phyloP scores from a whole-genome alignment of 2,329 filamentous ascomycete species.

The Ramularia endophylla region DNA sequence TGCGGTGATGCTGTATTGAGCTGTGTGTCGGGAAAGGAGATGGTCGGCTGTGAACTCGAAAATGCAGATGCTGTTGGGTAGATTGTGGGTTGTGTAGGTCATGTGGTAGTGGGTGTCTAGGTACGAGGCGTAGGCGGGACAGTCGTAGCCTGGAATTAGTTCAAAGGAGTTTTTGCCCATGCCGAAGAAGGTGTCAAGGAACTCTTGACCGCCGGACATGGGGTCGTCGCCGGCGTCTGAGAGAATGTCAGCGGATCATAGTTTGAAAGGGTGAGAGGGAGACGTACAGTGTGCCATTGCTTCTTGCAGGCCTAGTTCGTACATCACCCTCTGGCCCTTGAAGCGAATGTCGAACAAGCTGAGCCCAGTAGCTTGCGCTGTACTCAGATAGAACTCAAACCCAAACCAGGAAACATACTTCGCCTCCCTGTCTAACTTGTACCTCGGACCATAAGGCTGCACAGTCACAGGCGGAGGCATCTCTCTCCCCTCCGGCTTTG shows the following conservation, averaged over 20 bases:
- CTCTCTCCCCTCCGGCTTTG: too few relatives aligned
- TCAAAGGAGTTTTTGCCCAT: conserved; percentile 45
- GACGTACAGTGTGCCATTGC: conserved; percentile 50
- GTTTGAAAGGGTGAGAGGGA: too few relatives aligned
- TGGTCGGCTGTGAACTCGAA: conserved; percentile 49
- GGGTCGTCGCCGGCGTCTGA: conserved; percentile 45
- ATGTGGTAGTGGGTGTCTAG: conserved; percentile 42
- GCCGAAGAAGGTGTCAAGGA: conserved; percentile 27
- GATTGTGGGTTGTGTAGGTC: conserved; percentile 40
- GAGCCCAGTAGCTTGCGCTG: too few relatives aligned
- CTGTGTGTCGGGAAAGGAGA: conserved; percentile 47
- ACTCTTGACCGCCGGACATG: conserved; percentile 36
- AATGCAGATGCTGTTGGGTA: conserved; percentile 47
- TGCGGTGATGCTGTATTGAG: conserved; percentile 36
- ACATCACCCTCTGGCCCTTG: conserved; percentile 47
- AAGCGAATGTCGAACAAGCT: conserved; percentile 49
- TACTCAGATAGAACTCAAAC: too few relatives aligned
- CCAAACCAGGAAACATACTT: too few relatives aligned
- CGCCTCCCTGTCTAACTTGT: too few relatives aligned
- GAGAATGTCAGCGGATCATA: too few relatives aligned
- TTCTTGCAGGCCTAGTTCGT: conserved; percentile 50
- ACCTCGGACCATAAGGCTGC: too few relatives aligned
- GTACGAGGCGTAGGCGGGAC: conserved; percentile 48
- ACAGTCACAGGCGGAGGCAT: too few relatives aligned
- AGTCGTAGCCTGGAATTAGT: conserved; percentile 48